Evolutionary conservation across 202 grass and related monocot genomes (phyloP), one percentile per base, ranked within the genome.

Genomic region (Zizania palustris): DNA sequence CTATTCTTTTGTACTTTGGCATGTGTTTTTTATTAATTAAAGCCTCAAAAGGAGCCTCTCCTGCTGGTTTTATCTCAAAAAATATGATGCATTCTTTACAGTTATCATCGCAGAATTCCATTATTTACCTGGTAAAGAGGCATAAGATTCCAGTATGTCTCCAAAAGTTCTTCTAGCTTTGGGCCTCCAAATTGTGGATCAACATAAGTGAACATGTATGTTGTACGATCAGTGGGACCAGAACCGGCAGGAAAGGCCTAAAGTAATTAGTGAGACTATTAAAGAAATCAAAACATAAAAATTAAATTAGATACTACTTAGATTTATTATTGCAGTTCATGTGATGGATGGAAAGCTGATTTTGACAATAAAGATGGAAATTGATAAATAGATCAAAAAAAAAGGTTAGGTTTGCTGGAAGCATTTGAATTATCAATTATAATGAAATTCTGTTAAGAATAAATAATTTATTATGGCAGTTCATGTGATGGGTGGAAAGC

Each of bases 191-290:
- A 76, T 83, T 86, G 79, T 38, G 91, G 80, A 81, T 93, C 87
- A 78, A 93, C 82, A 43, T 97, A 97, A 83, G 95, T 97, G 85
- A 97, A 97, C 95, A 97, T 92, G 82, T 97, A 97, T 46, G 89
- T 90, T 13, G 95, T 97, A 13, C 95, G 82, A 77, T 97, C 95
- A 57, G 55, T 79, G 3, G 87, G 88, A 82, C 82, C 87, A 80
- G 95, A 92, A 78, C 91, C 95, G 63, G 95, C 83, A 71, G 95
- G 95, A 90, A 97, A 97, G 15, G 91, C 91, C 93, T 97, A 79
- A 39, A 83, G 67, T 43, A 77, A 70, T 68, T 64, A 41, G 14
- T 55, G 59, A 83, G 49, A 80, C 13, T 37, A 75, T 15, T 15
- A 59, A 54, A 82, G 7, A 45, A 78, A 21, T 18, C 15, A 54